phyloP scores from a whole-genome alignment of 2,329 filamentous ascomycete species.

The Fusarium decemcellulare region DNA sequence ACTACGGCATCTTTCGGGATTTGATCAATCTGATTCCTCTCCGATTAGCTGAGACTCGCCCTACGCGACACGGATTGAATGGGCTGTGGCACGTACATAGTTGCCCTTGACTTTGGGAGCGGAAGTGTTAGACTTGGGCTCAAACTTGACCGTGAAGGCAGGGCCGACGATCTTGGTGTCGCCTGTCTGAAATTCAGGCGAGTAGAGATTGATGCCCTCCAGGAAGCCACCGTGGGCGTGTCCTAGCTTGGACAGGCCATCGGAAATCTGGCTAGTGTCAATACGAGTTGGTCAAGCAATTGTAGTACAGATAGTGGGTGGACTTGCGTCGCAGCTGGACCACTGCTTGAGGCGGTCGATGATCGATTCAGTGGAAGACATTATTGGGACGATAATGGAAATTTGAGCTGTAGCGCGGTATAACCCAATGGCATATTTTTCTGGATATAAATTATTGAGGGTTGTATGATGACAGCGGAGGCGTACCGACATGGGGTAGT shows the following conservation, averaged over 20 bases:
- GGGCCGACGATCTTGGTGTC: constrained; percentile 23
- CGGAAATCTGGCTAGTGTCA: constrained; percentile 10
- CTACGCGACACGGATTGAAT: neutral
- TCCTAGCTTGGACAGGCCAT: constrained; percentile 24
- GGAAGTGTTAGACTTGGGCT: constrained; percentile 11
- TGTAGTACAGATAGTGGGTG: neutral
- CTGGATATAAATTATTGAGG: neutral
- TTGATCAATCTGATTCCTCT: constrained; percentile 19
- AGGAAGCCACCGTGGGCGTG: constrained; percentile 25
- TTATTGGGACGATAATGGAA: neutral
- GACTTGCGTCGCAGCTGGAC: constrained; percentile 26
- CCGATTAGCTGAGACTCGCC: neutral
- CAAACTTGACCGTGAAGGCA: constrained; percentile 24
- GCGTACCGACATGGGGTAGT: neutral
- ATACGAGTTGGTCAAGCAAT: neutral
- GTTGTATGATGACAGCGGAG: neutral
- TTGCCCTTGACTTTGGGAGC: constrained; percentile 23
- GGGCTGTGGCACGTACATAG: constrained; percentile 5
- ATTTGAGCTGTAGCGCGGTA: neutral
- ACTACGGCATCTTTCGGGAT: constrained; percentile 23
- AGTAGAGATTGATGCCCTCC: constrained; percentile 20
- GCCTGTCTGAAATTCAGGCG: constrained; percentile 9
- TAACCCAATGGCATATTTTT: neutral
- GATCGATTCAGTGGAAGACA: constrained; percentile 8
- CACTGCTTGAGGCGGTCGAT: constrained; percentile 18